Percentiles rank a stretch among this genome's conserved stretches.
phyloP scores from a whole-genome alignment of 352 stramenopile species.

The Phytopythium sindhum region DNA sequence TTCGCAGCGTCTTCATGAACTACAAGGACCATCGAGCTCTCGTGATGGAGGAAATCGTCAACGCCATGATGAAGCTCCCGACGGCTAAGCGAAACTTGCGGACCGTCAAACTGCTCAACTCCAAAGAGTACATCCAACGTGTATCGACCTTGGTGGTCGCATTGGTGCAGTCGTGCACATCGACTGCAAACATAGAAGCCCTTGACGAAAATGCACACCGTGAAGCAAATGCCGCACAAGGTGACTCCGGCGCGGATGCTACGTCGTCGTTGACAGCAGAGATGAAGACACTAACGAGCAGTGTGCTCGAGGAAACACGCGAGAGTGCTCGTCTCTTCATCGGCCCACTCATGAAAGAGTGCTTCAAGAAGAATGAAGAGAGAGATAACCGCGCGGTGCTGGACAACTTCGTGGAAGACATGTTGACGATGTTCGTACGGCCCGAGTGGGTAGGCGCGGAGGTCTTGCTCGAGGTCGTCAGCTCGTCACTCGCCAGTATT shows the following conservation, averaged over 20 bases:
- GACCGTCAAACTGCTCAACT: conserved; percentile 64
- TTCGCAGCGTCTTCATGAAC: conserved; percentile 63
- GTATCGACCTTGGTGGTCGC: conserved; percentile 64
- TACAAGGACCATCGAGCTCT: conserved; percentile 59
- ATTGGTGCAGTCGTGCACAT: conserved; percentile 50
- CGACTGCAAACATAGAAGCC: conserved; percentile 12
- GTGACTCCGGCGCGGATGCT: conserved; percentile 7
- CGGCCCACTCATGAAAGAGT: conserved; percentile 53
- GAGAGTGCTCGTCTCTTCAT: conserved; percentile 46
- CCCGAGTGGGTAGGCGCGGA: conserved; percentile 78
- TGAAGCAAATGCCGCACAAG: background rate
- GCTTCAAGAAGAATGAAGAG: conserved; percentile 82
- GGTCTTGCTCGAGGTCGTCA: conserved; percentile 68
- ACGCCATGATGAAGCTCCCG: conserved; percentile 73
- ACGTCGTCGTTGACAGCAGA: conserved; percentile 13
- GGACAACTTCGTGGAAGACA: conserved; percentile 82
- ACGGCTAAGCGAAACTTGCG: conserved; percentile 66
- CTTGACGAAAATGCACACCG: conserved; percentile 6
- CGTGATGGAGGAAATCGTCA: conserved; percentile 68
- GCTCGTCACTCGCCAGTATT: conserved; percentile 60
- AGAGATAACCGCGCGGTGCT: conserved; percentile 68
- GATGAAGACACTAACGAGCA: conserved; percentile 16
- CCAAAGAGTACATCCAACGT: conserved; percentile 51
- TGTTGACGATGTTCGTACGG: conserved; percentile 76
- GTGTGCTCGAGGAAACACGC: conserved; percentile 27